Conservation (phyloP, 176 grass and related monocot species). For the Alopecurus myosuroides region DNA sequence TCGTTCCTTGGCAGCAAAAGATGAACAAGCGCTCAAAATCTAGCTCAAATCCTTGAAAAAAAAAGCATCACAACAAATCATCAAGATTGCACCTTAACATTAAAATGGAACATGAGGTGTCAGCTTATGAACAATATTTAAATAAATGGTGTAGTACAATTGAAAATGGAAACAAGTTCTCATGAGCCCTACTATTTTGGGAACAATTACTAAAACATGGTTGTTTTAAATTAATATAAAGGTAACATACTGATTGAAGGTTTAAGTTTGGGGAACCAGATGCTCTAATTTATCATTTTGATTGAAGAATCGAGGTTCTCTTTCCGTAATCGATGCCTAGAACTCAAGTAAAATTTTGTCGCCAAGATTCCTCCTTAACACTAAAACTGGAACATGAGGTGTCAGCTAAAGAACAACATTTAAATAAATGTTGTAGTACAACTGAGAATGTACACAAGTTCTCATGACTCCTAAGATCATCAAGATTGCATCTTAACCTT, state of each 20-base stretch:
- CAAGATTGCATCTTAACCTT: neutral
- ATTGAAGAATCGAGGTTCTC: no score
- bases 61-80: no score
- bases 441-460: no score
- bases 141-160: neutral
- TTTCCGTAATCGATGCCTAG: neutral
- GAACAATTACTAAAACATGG: neutral
- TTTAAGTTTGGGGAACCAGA: neutral
- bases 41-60: no score
- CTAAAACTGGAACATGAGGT: no score
- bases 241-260: neutral
- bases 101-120: neutral
- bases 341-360: no score
- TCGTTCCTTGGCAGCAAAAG: no score
- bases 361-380: no score
- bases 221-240: neutral
- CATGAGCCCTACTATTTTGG: neutral
- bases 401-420: no score
- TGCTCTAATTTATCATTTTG: neutral
- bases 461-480: no score
- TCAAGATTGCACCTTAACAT: neutral
- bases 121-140: neutral
- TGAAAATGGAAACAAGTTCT: neutral
- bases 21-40: no score
- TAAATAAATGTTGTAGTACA: no score